Evolutionary conservation across 192 early-diverging fungal genomes (phyloP), one percentile per base, ranked within the genome.

Genomic region (Podochytrium sp.): DNA sequence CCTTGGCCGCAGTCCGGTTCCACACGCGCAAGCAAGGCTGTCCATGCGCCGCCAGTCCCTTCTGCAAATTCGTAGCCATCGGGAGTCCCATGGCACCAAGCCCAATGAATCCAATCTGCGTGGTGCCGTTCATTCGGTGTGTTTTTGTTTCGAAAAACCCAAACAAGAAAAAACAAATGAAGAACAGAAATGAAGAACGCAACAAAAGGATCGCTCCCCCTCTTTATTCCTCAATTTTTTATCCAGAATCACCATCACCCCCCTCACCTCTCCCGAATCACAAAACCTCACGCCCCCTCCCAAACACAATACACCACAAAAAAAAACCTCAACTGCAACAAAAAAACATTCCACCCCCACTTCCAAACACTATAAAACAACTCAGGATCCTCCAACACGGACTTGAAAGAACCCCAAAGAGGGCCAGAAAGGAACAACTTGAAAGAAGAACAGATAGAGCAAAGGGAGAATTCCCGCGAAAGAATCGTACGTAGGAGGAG

Each of bases 61-160:
- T 49, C 14, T 77, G 76, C 2, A 77, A 59, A 38, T 77, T 77
- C 25, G 52, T 29, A 7, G 76, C 76, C 76, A 77, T 77, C 65
- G 91, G 90, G 68, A 86, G 92, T 29, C 96, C 94, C 91, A 83
- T 81, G 50, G 75, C 59, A n/a, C 97, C 97, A n/a, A 99, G 85
- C 2, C 97, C 97, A 58, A 97, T 90, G 68, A 94, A 94, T 5
- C 94, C 94, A 75, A 94, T 85, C 6, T 6, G 6, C 55, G 47
- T 12, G 47, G 47, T n/a, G n/a, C n/a, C n/a, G n/a, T n/a, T n/a
- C n/a, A n/a, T n/a, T n/a, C n/a, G n/a, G n/a, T n/a, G n/a, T n/a
- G n/a, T n/a, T n/a, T n/a, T n/a, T n/a, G n/a, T n/a, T n/a, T n/a
- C n/a, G n/a, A n/a, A n/a, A n/a, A n/a, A n/a, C n/a, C n/a, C n/a